These are phyloP conservation scores for Vachellia collinsii DNA, from an alignment of 306 rosid genomes.

Conservation along the genomic window DNA sequence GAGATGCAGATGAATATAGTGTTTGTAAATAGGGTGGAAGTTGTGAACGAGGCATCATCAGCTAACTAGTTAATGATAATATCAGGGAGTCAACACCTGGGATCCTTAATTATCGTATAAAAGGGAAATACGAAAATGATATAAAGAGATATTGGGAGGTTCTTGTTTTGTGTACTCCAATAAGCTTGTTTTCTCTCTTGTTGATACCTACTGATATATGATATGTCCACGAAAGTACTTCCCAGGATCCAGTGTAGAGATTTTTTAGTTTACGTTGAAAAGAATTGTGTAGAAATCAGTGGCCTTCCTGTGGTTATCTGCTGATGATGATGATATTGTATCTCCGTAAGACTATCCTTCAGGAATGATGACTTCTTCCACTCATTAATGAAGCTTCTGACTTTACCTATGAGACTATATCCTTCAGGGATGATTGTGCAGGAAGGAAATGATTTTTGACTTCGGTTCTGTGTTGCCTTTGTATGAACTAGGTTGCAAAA, in stretches of 20 bases:
- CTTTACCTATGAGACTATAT: neutral
- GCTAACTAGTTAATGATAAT: conserved; percentile 22
- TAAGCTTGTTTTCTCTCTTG: neutral
- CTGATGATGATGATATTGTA: neutral
- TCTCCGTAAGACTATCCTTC: neutral
- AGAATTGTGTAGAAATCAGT: neutral
- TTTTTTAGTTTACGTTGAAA: neutral
- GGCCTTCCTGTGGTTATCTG: neutral
- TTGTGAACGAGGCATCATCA: conserved; percentile 12
- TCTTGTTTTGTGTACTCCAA: conserved; percentile 31
- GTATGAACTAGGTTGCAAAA: neutral
- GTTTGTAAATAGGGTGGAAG: neutral
- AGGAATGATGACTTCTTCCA: too few species aligned
- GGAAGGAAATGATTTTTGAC: neutral
- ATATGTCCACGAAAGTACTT: conserved; percentile 18
- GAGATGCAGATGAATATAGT: conserved; percentile 15
- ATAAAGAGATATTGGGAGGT: conserved; percentile 6
- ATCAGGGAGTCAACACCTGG: too few species aligned
- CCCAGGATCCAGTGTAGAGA: neutral
- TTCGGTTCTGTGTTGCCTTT: neutral
- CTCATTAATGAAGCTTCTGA: neutral
- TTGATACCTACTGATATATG: conserved; percentile 20
- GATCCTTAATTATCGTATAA: neutral
- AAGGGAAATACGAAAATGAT: conserved; percentile 14
- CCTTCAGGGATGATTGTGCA: neutral